A percentile compares a stretch with the other conserved stretches of the same genome.
Conservation (phyloP, 441 rosid genomes). For the Eruca vesicaria region DNA sequence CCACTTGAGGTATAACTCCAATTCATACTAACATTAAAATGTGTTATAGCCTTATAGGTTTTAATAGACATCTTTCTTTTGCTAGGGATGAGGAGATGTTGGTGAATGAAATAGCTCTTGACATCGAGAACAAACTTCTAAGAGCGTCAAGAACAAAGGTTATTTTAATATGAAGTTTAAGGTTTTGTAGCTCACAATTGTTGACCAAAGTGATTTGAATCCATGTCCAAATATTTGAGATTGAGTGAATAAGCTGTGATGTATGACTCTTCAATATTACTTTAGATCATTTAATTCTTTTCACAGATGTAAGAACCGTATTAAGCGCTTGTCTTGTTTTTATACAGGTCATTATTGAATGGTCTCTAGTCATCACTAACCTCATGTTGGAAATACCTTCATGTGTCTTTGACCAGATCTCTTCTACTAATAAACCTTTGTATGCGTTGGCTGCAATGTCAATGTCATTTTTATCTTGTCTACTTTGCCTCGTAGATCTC, state of each 20-base stretch:
- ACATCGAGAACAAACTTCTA: constrained; percentile 21
- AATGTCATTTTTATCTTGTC: constrained; percentile 8
- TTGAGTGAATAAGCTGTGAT: neutral
- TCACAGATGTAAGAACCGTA: neutral
- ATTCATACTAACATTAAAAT: neutral
- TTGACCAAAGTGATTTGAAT: neutral
- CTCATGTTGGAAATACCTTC: constrained; percentile 18
- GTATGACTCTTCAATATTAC: neutral
- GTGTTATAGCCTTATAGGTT: neutral
- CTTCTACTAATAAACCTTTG: constrained; percentile 11
- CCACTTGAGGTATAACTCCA: constrained; percentile 5
- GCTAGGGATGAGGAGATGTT: constrained; percentile 23
- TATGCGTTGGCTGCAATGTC: constrained; percentile 21
- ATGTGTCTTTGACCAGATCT: constrained; percentile 17
- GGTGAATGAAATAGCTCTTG: constrained; percentile 25
- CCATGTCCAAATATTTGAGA: neutral
- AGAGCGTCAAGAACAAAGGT: constrained; percentile 29
- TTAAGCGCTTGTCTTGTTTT: neutral
- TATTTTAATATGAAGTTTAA: neutral
- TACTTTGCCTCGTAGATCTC: constrained; percentile 21
- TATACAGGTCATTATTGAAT: constrained; percentile 10
- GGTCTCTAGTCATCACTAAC: constrained; percentile 26
- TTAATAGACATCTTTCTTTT: neutral
- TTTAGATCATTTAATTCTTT: neutral
- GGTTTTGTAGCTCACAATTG: neutral